Base-by-base conservation (phyloP, 176 grass and related monocot genomes). In the Guadua angustifolia region DNA sequence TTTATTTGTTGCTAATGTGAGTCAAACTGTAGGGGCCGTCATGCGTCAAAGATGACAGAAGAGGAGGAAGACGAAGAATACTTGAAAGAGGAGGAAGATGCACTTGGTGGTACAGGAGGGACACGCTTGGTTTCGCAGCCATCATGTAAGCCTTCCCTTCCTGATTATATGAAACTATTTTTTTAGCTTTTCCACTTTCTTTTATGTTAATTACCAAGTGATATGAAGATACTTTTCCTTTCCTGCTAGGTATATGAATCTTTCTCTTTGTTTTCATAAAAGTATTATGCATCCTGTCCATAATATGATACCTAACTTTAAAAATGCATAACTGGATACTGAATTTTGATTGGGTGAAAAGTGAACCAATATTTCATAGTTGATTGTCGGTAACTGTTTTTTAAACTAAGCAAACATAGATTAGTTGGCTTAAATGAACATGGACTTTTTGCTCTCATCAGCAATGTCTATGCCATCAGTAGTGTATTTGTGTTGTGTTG, bases 31-130 rank as follows among this genome's bases (percentile, higher is more conserved):
- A 98, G 95, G 91, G 95, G 95, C 4, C 95, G 95, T 18, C 95
- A 95, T 88, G 87, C 89, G 14, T 92, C 95, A 57, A 98, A 98
- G 82, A 71, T 95, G 81, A 95, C 93, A 10, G 93, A 88, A 85
- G 95, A 98, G 78, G 95, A 98, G 90, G 95, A 98, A 74, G 93
- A 98, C 36, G 95, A 98, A 78, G 91, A 93, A 70, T 98, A 84
- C 87, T 93, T 98, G 21, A 90, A 93, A 82, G 95, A 98, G 79
- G 95, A 91, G 80, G 95, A 98, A 88, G 95, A 95, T 78, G 86
- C 76, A 24, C 88, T 98, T 79, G 83, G 82, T 88, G 91, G 84
- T 85, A 74, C 91, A 33, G 95, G 85, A 15, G 95, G 93, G 8
- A 98, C 95, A 59, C 87, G 91, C 40, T 88, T 98, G 69, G 10